Conservation (phyloP, 805 yeast species). For the Lipomyces oligophaga region DNA sequence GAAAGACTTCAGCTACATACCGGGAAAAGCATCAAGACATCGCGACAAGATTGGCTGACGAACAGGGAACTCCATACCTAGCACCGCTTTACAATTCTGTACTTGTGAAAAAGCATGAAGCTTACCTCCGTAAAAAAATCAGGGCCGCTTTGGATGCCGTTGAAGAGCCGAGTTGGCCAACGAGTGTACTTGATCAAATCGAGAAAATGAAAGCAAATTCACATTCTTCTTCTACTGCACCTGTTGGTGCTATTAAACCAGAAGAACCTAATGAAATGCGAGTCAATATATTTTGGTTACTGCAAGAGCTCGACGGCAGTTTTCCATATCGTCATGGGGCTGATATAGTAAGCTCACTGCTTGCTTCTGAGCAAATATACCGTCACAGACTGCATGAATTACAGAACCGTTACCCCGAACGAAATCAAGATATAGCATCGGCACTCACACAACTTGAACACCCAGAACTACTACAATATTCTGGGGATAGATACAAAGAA, state of each 20-base stretch:
- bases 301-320: slow-evolving; percentile 24
- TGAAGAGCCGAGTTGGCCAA: slow-evolving; percentile 19
- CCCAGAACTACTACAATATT: slow-evolving; percentile 6
- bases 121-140: slow-evolving; percentile 26
- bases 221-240: slow-evolving; percentile 4
- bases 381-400: slow-evolving; percentile 14
- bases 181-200: no score
- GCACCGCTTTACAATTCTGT: slow-evolving; percentile 27
- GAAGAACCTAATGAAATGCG: slow-evolving; percentile 9
- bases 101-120: slow-evolving; percentile 25
- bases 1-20: slow-evolving; percentile 27
- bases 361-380: slow-evolving; percentile 17
- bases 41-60: slow-evolving; percentile 14
- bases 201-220: not conserved
- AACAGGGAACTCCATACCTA: slow-evolving; percentile 22
- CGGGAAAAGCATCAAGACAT: slow-evolving; percentile 18
- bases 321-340: slow-evolving; percentile 24
- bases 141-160: slow-evolving; percentile 13
- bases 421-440: slow-evolving; percentile 4
- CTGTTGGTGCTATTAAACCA: slow-evolving; percentile 3
- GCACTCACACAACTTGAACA: slow-evolving; percentile 18
- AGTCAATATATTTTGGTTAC: slow-evolving; percentile 19
- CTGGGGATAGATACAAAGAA: slow-evolving; percentile 16
- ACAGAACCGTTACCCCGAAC: slow-evolving; percentile 7
- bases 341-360: slow-evolving; percentile 16